Conservation (phyloP, 202 grass and related monocot species). For the Saccharum hybrid region DNA sequence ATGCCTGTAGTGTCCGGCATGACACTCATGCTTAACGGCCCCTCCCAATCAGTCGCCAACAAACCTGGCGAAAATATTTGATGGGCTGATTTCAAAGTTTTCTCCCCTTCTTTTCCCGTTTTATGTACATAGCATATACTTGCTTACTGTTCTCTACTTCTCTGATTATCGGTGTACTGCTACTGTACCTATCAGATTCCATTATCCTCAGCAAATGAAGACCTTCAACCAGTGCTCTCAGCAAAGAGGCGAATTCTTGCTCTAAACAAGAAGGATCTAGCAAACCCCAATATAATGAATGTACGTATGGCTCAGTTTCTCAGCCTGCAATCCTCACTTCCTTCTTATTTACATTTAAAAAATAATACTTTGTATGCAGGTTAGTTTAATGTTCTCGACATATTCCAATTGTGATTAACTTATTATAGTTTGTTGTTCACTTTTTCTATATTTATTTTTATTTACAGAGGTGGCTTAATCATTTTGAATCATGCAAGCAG, state of each 20-base stretch:
- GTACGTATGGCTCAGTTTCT: constrained; percentile 53
- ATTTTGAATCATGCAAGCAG: constrained; percentile 76
- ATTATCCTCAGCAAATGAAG: constrained; percentile 79
- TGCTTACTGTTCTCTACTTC: constrained; percentile 17
- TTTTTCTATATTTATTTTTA: constrained; percentile 17
- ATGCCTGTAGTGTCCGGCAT: neutral
- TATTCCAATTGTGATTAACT: neutral
- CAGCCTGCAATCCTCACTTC: neutral
- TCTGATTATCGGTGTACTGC: constrained; percentile 38
- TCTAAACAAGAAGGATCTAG: constrained; percentile 96
- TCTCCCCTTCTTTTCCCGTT: neutral
- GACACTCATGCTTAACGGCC: neutral
- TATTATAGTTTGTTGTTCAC: constrained; percentile 8
- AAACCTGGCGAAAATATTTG: neutral
- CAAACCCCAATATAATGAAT: constrained; percentile 92
- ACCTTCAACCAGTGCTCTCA: constrained; percentile 73
- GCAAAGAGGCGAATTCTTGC: constrained; percentile 84
- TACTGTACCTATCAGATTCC: constrained; percentile 74
- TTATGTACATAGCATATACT: constrained; percentile 2
- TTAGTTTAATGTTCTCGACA: neutral
- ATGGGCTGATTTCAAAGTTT: neutral
- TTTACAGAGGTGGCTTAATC: constrained; percentile 74
- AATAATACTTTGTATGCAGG: neutral
- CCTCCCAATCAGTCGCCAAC: neutral
- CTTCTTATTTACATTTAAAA: neutral